Percentiles rank a stretch among this genome's conserved stretches.
phyloP scores from a whole-genome alignment of 257 asterid species.

The Anisodus acutangulus region DNA sequence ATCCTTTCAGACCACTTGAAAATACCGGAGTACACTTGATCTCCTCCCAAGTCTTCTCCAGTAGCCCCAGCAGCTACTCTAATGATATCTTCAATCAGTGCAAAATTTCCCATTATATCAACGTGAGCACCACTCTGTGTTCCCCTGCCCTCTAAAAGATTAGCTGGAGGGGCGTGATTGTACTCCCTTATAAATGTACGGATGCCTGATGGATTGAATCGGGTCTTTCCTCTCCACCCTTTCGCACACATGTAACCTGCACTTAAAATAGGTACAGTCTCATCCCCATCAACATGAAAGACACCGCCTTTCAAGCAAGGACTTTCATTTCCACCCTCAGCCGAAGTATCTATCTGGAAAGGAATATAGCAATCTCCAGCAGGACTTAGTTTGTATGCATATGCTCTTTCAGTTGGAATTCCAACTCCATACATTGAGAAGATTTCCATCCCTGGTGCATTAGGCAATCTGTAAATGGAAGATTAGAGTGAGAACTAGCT shows the following conservation, averaged over 20 bases:
- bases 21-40: conserved; percentile 67
- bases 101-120: conserved; percentile 84
- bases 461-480: conserved; percentile 67
- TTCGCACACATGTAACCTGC: conserved; percentile 83
- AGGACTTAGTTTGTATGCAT: conserved; percentile 69
- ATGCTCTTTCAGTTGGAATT: conserved; percentile 86
- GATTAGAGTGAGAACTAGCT: not conserved
- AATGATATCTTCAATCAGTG: conserved; percentile 73
- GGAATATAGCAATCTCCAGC: conserved; percentile 70
- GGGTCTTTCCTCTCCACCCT: conserved; percentile 80
- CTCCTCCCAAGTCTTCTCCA: conserved; percentile 79
- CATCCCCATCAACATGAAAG: conserved; percentile 75
- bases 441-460: conserved; percentile 83
- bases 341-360: conserved; percentile 74
- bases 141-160: conserved; percentile 81
- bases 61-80: conserved; percentile 84
- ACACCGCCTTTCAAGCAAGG: conserved; percentile 84
- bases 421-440: conserved; percentile 94
- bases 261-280: conserved; percentile 77
- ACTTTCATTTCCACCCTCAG: conserved; percentile 59
- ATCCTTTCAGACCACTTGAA: conserved; percentile 79
- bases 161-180: conserved; percentile 70
- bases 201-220: conserved; percentile 85
- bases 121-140: conserved; percentile 90
- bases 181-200: conserved; percentile 66